A percentile compares a stretch with the other conserved stretches of the same genome.
These are phyloP conservation scores for Ceratorhiza oryzae-sativae DNA, from an alignment of 1,284 basidiomycete genomes.

Conservation along the genomic window DNA sequence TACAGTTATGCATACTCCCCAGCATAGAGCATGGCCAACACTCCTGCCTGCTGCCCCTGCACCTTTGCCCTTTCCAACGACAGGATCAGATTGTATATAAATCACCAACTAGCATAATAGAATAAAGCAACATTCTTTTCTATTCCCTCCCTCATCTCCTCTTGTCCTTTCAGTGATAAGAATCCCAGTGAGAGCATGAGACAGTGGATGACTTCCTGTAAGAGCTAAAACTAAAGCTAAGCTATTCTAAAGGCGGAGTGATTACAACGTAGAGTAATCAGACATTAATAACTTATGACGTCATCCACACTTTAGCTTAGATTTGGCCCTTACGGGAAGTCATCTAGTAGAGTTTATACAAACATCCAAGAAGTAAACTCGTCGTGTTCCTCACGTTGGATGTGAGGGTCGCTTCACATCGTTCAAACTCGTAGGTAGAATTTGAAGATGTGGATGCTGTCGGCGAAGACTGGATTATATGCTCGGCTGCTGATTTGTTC, in stretches of 20 bases:
- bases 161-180: slow-evolving; percentile 52
- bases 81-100: slow-evolving; percentile 53
- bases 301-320: too few relatives aligned
- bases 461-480: slow-evolving; percentile 44
- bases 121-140: slow-evolving; percentile 58
- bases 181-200: slow-evolving; percentile 54
- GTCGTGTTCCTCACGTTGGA: slow-evolving; percentile 53
- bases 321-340: too few relatives aligned
- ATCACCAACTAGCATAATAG: slow-evolving; percentile 46
- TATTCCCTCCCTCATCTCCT: slow-evolving; percentile 58
- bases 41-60: slow-evolving; percentile 54
- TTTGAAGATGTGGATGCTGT: neutral
- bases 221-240: too few relatives aligned
- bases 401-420: slow-evolving; percentile 58
- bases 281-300: too few relatives aligned
- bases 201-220: too few relatives aligned
- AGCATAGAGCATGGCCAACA: slow-evolving; percentile 54
- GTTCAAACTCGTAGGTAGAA: slow-evolving; percentile 53
- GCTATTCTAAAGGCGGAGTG: too few relatives aligned
- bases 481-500: slow-evolving; percentile 53
- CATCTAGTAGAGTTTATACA: slow-evolving; percentile 51
- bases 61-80: slow-evolving; percentile 52
- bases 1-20: too few relatives aligned
- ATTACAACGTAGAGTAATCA: too few relatives aligned
- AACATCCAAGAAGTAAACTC: slow-evolving; percentile 48